phyloP scores from a whole-genome alignment of 1,139 yeast genomes.

The Zygosaccharomyces sapae region DNA sequence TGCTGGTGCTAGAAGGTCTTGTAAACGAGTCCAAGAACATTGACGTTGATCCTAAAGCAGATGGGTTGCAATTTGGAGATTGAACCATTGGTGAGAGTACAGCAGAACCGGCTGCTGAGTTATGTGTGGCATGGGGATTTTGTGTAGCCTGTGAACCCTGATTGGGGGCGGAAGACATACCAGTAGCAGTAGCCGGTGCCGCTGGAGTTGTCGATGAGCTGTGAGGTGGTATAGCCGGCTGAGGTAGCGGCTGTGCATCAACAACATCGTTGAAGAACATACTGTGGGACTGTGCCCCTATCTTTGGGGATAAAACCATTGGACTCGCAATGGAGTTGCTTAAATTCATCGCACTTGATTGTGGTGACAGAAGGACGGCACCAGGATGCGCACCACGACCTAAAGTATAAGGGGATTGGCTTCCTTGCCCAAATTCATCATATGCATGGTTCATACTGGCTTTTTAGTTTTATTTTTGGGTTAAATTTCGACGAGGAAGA shows the following conservation, averaged over 20 bases:
- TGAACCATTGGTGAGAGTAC: conserved; percentile 26
- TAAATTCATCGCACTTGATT: conserved; percentile 25
- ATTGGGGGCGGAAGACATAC: background rate
- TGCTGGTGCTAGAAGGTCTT: conserved; percentile 10
- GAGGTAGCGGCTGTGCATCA: conserved; percentile 23
- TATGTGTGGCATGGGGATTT: conserved; percentile 6
- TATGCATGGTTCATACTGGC: conserved; percentile 15
- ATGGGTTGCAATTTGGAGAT: conserved; percentile 16
- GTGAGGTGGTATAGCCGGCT: conserved; percentile 10
- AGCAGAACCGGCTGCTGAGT: conserved; percentile 28
- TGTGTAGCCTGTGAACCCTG: conserved; percentile 3
- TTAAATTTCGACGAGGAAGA: no score
- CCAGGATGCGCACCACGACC: conserved; percentile 38
- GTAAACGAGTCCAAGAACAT: conserved; percentile 24
- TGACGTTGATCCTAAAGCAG: conserved; percentile 16
- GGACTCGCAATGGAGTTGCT: conserved; percentile 15
- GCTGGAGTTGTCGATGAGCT: conserved; percentile 7
- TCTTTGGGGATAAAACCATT: conserved; percentile 14
- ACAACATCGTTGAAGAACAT: conserved; percentile 25
- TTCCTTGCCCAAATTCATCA: conserved; percentile 16
- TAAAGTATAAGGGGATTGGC: conserved; percentile 14
- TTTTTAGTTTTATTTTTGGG: background rate
- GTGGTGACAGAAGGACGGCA: conserved; percentile 38
- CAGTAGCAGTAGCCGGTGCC: conserved; percentile 6
- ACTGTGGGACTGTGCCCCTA: conserved; percentile 21